Base-by-base conservation (phyloP, 495 filamentous ascomycete genomes). In the Lasiosphaeria ovina region DNA sequence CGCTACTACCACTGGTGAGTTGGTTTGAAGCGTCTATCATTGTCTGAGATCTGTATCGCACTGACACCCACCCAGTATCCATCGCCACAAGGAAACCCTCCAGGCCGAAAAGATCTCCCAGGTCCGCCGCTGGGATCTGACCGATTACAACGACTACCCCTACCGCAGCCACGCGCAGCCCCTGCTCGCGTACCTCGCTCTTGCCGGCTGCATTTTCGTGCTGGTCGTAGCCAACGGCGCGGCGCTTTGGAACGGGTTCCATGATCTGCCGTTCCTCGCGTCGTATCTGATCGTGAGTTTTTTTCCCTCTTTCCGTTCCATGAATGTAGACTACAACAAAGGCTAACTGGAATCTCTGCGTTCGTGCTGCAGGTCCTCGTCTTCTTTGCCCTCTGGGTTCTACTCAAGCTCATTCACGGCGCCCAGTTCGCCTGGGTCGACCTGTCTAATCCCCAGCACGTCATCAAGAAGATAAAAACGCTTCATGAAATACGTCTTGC, bases 141-240 rank as follows among this genome's bases (percentile, higher is more conserved):
- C 61, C 33, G 60, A 63, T 11, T 62, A 67, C 35, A 61, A 73
- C 45, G 62, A 72, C 57, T 81, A 81, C 48, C 77, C 78, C 0
- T 81, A 75, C 52, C 69, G 71, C 51, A 71, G 71, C 51, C 73
- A 79, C 45, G 74, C 71, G 1, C 78, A 81, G 55, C 77, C 78
- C 0, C 12, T 77, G 3, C 63, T 72, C 1, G 72, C 72, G n/a
- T 77, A 77, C 47, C 8, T 72, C 0, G 73, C 76, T 0, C 50
- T 81, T 1, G 33, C 50, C 1, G 76, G 72, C 8, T 81, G 78
- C 38, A 9, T 77, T 6, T 70, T 76, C 33, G 52, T 79, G 12
- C 60, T 81, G 0, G 7, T 76, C 4, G 63, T 79, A 0, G 65
- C 72, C 6, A 71, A 77, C 38, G 72, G 75, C 1, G 69, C 78